A percentile compares a stretch with the other conserved stretches of the same genome.
These are phyloP conservation scores for Phytophthora fragariae DNA, from an alignment of 352 stramenopile genomes.

Conservation along the genomic window DNA sequence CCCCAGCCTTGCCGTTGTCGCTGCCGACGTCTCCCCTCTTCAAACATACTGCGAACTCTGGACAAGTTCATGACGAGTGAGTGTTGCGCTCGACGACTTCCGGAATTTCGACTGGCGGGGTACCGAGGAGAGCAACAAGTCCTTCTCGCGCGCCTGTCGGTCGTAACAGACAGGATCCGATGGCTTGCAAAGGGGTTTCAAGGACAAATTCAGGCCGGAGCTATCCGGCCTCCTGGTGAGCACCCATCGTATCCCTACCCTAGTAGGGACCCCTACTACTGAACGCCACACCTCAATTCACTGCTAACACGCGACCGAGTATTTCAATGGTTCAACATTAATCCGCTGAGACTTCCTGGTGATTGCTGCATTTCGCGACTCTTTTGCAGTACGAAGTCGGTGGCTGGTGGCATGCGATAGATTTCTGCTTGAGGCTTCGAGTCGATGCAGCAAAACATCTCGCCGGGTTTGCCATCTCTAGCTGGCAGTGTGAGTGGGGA, in stretches of 20 bases:
- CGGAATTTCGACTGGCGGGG: not conserved
- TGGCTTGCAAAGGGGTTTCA: not conserved
- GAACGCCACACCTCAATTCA: too few species aligned
- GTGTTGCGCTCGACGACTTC: not conserved
- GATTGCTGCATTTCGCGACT: constrained; percentile 1
- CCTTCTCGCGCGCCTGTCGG: not conserved
- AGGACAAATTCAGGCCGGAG: constrained; percentile 1
- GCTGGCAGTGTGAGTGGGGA: constrained; percentile 47
- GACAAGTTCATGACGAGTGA: not conserved
- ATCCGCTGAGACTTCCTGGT: not conserved
- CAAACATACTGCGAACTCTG: constrained; percentile 12
- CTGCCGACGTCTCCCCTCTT: constrained; percentile 5
- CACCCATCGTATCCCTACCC: not conserved
- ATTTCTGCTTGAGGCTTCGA: constrained; percentile 26
- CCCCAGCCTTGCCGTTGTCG: not conserved
- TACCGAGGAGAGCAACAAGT: not conserved
- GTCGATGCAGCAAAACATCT: constrained; percentile 42
- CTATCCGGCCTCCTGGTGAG: not conserved
- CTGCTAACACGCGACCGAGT: too few species aligned
- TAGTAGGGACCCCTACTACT: too few species aligned
- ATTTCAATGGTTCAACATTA: too few species aligned
- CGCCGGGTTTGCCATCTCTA: not conserved
- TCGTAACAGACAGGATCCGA: not conserved
- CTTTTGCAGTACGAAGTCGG: constrained; percentile 26
- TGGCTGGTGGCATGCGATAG: constrained; percentile 11